Conservation (phyloP, 345 rosid genomes). For the Abelmoschus esculentus region DNA sequence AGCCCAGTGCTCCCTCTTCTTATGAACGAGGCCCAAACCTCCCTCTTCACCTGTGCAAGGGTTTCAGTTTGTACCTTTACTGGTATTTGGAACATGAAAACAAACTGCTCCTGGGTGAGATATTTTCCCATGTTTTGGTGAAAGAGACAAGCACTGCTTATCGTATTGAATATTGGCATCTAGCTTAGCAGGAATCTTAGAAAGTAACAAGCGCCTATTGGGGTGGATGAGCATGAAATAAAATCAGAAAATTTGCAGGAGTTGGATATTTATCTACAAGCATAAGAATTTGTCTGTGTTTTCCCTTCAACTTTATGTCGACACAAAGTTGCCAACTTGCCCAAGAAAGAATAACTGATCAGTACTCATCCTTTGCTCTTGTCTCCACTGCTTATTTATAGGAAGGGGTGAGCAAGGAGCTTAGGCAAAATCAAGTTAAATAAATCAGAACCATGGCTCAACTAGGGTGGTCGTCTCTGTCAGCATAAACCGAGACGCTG, state of each 20-base stretch:
- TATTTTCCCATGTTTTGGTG: neutral
- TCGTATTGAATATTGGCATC: neutral
- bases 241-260: neutral
- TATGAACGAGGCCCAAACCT: neutral
- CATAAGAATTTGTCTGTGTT: slow-evolving; percentile 17
- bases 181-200: neutral
- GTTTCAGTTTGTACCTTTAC: no score
- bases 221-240: neutral
- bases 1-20: neutral
- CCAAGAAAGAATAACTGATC: slow-evolving; percentile 1
- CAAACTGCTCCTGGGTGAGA: neutral
- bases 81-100: neutral
- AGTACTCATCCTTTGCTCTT: neutral
- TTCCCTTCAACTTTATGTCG: slow-evolving; percentile 13
- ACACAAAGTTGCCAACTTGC: neutral
- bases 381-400: slow-evolving; percentile 14
- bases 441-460: slow-evolving; percentile 32
- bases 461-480: slow-evolving; percentile 21
- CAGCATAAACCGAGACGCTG: slow-evolving; percentile 37
- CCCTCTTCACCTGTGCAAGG: no score
- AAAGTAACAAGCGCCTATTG: neutral
- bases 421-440: slow-evolving; percentile 6
- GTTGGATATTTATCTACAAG: slow-evolving; percentile 3
- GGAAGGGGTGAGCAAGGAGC: neutral
- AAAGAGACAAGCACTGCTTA: neutral